Evolutionary conservation across 805 yeast species (phyloP), one percentile per base, ranked within the genome.

Genomic region (Metschnikowia proteae): DNA sequence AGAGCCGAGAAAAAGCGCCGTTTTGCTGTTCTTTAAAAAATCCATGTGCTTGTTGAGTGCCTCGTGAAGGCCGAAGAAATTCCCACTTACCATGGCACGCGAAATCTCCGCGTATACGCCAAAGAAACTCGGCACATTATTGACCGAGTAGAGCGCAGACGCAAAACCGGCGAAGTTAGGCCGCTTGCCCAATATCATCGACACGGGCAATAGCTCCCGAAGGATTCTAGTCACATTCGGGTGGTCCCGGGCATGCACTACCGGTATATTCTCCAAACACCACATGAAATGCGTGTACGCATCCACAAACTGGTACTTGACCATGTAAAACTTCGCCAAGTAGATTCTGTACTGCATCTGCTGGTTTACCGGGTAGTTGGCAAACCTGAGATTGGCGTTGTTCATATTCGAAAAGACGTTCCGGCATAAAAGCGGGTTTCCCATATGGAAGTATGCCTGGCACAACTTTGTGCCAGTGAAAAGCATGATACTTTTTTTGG

Each of bases 341-440:
- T 78, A 72, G 57, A 70, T 81, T 42, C 86, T 62, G 60, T 80
- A 82, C 44, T 75, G 77, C 5, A 81, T 58, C 39, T 78, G 74
- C 52, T 79, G 80, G 13, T 72, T 62, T 37, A 57, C 67, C 3
- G 72, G 60, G 36, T 74, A 80, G n/a, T 67, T 61, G 3, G 53
- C 54, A 45, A 73, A 72, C 35, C 68, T 70, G 35, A 82, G 64
- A 25, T 68, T 66, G 17, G 82, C 70, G 42, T 79, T 78, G 55
- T 76, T 79, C 68, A 82, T 76, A 60, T 82, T 82, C 31, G 83
- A 74, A 57, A 81, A 81, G 35, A 82, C 80, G 55, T 82, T 81
- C 32, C 81, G 74, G 62, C 87, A 82, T 13, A 81, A 64, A 54
- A 81, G 67, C 5, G 86, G 84, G 29, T 77, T 79, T 29, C 71